Base-by-base conservation (phyloP, 192 early-diverging fungal species). In the Polychytrium aggregatum region DNA sequence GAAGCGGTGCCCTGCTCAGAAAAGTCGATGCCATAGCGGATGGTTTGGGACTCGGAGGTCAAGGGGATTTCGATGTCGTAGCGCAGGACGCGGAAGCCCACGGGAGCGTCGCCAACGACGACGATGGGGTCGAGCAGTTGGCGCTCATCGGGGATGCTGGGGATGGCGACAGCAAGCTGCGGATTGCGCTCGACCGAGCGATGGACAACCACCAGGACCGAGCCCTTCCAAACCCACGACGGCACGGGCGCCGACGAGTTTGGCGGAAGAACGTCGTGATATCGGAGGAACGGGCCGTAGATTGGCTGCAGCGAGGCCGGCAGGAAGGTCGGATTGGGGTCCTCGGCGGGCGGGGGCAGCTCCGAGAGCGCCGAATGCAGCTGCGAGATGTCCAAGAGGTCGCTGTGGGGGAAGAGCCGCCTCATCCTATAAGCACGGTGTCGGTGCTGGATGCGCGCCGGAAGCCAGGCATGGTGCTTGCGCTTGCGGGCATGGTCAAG, bases 281-380 rank as follows among this genome's bases (percentile, higher is more conserved):
- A 52, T 13, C 44, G 42, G 0, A 52, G 41, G 13, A 24, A 52
- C 22, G 50, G 50, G 10, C 50, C 50, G 36, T 52, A 52, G 10
- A 52, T 3, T 11, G 18, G 20, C 27, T 43, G 11, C 6, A 52
- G 28, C n/a, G n/a, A n/a, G n/a, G n/a, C n/a, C n/a, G n/a, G n/a
- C n/a, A n/a, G n/a, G n/a, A n/a, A n/a, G n/a, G n/a, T n/a, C n/a
- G n/a, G n/a, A n/a, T n/a, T n/a, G n/a, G n/a, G n/a, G n/a, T n/a
- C n/a, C n/a, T n/a, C n/a, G n/a, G n/a, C n/a, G n/a, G n/a, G n/a
- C n/a, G n/a, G n/a, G n/a, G n/a, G n/a, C n/a, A n/a, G n/a, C n/a
- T n/a, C n/a, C n/a, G n/a, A n/a, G n/a, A n/a, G n/a, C n/a, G n/a
- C n/a, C n/a, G n/a, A n/a, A n/a, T n/a, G n/a, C n/a, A n/a, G n/a